Conservation (phyloP, 805 yeast species). For the Nakazawaea molendinolei region DNA sequence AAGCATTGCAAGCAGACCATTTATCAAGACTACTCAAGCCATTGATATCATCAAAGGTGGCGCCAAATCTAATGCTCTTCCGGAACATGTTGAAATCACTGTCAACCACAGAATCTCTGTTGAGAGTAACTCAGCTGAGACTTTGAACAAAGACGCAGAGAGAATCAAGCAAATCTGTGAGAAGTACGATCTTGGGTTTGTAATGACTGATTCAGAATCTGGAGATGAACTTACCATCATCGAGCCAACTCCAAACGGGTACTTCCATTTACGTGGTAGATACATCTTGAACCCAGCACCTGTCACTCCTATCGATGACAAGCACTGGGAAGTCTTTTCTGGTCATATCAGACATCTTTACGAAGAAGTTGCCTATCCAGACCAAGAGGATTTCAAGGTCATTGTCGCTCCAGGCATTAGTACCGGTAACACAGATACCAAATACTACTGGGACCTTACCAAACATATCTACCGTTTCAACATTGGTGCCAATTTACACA, state of each 20-base stretch:
- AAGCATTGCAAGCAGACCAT: slow-evolving; percentile 25
- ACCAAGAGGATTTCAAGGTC: slow-evolving; percentile 15
- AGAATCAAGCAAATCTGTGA: slow-evolving; percentile 37
- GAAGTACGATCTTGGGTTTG: slow-evolving; percentile 42
- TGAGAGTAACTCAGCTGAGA: slow-evolving; percentile 41
- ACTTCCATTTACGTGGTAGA: slow-evolving; percentile 28
- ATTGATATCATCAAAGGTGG: slow-evolving; percentile 66
- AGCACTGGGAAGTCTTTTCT: slow-evolving; percentile 35
- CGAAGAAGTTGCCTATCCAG: slow-evolving; percentile 40
- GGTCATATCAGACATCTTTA: slow-evolving; percentile 53
- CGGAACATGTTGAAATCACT: slow-evolving; percentile 47
- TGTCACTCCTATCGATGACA: slow-evolving; percentile 27
- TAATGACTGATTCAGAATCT: slow-evolving; percentile 16
- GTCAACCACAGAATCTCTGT: slow-evolving; percentile 59
- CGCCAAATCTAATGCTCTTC: slow-evolving; percentile 65
- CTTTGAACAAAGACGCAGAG: slow-evolving; percentile 30
- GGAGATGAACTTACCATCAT: slow-evolving; percentile 18
- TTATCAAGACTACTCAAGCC: slow-evolving; percentile 58
- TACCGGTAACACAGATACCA: slow-evolving; percentile 65
- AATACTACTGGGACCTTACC: slow-evolving; percentile 52
- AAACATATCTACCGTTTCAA: slow-evolving; percentile 53
- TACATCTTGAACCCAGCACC: slow-evolving; percentile 33
- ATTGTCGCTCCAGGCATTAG: slow-evolving; percentile 53
- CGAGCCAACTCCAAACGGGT: slow-evolving; percentile 31
- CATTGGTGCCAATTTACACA: slow-evolving; percentile 35